Conservation (phyloP, 2,329 filamentous ascomycete genomes). For the Fusarium odoratissimum region DNA sequence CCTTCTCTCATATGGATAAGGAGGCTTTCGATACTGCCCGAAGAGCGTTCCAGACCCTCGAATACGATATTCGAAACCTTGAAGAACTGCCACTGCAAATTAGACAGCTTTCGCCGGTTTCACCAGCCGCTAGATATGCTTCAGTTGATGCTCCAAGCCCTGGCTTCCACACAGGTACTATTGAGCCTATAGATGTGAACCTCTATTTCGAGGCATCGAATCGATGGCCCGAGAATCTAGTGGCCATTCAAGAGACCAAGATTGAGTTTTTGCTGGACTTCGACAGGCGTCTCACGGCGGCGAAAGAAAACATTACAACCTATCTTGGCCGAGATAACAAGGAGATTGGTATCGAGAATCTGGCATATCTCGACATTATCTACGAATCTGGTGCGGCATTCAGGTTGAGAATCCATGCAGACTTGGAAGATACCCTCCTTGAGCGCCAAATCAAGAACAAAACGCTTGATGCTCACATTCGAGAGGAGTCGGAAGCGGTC, state of each 20-base stretch:
- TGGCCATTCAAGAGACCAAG: constrained; percentile 93
- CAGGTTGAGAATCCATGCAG: constrained; percentile 87
- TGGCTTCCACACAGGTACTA: constrained; percentile 56
- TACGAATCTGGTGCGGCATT: constrained; percentile 80
- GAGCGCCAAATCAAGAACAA: constrained; percentile 83
- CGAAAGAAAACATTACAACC: constrained; percentile 70
- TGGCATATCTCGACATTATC: constrained; percentile 83
- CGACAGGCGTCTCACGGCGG: constrained; percentile 73
- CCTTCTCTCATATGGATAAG: constrained; percentile 60
- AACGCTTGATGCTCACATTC: constrained; percentile 69
- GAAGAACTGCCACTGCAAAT: constrained; percentile 90
- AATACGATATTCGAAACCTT: constrained; percentile 80
- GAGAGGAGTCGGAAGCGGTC: constrained; percentile 76
- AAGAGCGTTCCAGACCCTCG: constrained; percentile 77
- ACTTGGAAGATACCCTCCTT: constrained; percentile 84
- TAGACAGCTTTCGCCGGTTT: constrained; percentile 80
- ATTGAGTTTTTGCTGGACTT: constrained; percentile 87
- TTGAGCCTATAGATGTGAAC: constrained; percentile 77
- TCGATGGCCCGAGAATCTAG: constrained; percentile 92
- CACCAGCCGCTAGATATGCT: constrained; percentile 78
- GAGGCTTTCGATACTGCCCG: constrained; percentile 75
- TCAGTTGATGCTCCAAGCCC: constrained; percentile 62
- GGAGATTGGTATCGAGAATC: constrained; percentile 75
- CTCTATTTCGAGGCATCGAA: constrained; percentile 94
- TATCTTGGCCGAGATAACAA: constrained; percentile 85